Evolutionary conservation across 164 flowering plant genomes (phyloP).

Genomic region (Dillenia suffruticosa): DNA sequence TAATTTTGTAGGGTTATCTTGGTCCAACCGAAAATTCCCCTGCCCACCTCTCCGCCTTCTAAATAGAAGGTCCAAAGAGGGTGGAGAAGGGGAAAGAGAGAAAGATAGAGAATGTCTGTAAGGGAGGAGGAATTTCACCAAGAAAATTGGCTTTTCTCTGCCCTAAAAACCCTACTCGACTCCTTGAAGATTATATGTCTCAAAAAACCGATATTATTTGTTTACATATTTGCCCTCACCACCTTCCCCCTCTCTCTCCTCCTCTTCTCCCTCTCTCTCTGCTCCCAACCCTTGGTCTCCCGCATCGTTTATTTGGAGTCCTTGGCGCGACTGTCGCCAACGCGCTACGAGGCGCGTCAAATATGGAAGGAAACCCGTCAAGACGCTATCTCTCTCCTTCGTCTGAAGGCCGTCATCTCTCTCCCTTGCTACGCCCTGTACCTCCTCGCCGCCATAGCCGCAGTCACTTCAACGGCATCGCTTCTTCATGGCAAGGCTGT

Average conservation of each 20-base stretch:
- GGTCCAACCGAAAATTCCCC: too few relatives aligned
- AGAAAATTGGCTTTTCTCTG: not conserved
- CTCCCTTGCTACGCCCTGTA: slow-evolving; percentile 36
- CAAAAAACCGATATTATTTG: slow-evolving; percentile 20
- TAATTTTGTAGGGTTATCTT: too few relatives aligned
- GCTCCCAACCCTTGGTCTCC: slow-evolving; percentile 20
- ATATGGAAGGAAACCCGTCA: slow-evolving; percentile 32
- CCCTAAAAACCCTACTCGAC: slow-evolving; percentile 11
- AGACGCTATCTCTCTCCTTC: slow-evolving; percentile 31
- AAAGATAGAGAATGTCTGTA: slow-evolving; percentile 4
- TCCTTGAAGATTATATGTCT: slow-evolving; percentile 22
- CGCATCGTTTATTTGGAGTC: slow-evolving; percentile 32
- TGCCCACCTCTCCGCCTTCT: too few relatives aligned
- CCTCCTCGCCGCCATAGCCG: slow-evolving; percentile 28
- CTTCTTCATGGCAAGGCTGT: slow-evolving; percentile 13
- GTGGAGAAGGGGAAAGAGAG: not conserved
- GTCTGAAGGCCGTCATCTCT: slow-evolving; percentile 20
- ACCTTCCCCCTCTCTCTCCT: slow-evolving; percentile 47
- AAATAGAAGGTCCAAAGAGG: too few relatives aligned
- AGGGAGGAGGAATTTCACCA: not conserved
- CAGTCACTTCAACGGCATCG: slow-evolving; percentile 22
- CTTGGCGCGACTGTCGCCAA: slow-evolving; percentile 19
- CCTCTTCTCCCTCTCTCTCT: slow-evolving; percentile 23
- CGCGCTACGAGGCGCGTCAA: slow-evolving; percentile 33
- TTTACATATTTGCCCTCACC: slow-evolving; percentile 25